These are phyloP conservation scores for Jimgerdemannia lactiflua DNA, from an alignment of 192 early-diverging fungal genomes.

Conservation along the genomic window DNA sequence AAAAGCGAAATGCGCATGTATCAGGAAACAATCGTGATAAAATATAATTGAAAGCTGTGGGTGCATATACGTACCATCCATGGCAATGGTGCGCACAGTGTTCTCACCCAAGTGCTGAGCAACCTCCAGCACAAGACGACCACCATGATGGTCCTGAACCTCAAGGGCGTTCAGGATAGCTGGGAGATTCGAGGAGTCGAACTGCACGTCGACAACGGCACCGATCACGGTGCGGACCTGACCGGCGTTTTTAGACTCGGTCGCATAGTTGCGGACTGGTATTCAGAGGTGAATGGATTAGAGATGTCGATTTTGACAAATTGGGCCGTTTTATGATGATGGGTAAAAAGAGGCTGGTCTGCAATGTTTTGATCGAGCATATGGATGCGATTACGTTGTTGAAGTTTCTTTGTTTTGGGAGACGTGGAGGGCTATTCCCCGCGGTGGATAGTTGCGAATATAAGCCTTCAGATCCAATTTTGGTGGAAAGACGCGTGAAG, in stretches of 20 bases:
- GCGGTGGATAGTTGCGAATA: too few species aligned
- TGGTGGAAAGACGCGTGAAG: too few species aligned
- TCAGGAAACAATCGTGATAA: background rate
- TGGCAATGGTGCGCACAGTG: constrained; percentile 98
- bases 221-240: constrained; percentile 93
- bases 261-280: constrained; percentile 54
- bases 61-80: constrained; percentile 99
- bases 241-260: constrained; percentile 62
- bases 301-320: background rate
- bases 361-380: too few species aligned
- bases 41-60: too few species aligned
- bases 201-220: constrained; percentile 98
- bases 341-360: background rate
- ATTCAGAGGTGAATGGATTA: background rate
- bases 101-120: constrained; percentile 97
- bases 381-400: too few species aligned
- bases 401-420: too few species aligned
- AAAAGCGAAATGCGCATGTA: background rate
- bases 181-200: constrained; percentile 85
- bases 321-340: background rate
- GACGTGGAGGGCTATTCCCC: too few species aligned
- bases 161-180: constrained; percentile 97
- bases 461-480: too few species aligned
- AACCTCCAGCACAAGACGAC: constrained; percentile 93
- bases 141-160: constrained; percentile 74